phyloP scores from a whole-genome alignment of 2,329 filamentous ascomycete species.

The Paracoccidioides brasiliensis region DNA sequence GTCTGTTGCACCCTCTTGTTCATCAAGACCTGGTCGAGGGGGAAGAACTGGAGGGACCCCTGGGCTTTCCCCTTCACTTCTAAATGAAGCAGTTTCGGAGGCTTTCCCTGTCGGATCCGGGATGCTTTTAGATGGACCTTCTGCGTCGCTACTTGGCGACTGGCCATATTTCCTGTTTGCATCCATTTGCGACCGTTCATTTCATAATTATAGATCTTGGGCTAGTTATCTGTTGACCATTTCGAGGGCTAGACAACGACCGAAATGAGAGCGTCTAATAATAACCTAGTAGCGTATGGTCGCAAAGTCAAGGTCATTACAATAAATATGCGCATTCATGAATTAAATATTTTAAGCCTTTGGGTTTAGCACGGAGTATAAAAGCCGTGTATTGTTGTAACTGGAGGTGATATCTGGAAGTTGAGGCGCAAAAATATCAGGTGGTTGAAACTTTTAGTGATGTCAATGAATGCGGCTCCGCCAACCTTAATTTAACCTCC shows the following conservation, averaged over 20 bases:
- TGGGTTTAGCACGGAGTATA: not conserved
- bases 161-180: not conserved
- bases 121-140: not conserved
- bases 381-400: not conserved
- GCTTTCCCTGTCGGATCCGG: not conserved
- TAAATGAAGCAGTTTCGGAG: not conserved
- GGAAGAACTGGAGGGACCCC: constrained; percentile 34
- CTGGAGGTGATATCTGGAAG: not conserved
- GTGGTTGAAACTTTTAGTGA: no score
- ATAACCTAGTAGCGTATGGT: not conserved
- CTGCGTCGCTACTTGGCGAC: not conserved
- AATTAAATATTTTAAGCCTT: not conserved
- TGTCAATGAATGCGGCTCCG: no score
- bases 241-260: not conserved
- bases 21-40: constrained; percentile 29
- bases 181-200: constrained; percentile 4
- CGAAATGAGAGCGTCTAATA: not conserved
- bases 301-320: no score
- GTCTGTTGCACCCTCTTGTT: constrained; percentile 19
- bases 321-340: not conserved
- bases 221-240: not conserved
- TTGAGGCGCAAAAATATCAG: no score
- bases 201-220: not conserved
- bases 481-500: no score
- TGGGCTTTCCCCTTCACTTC: constrained; percentile 15